Base-by-base conservation (phyloP, 2,329 filamentous ascomycete genomes). In the Karstenula rhodostoma region DNA sequence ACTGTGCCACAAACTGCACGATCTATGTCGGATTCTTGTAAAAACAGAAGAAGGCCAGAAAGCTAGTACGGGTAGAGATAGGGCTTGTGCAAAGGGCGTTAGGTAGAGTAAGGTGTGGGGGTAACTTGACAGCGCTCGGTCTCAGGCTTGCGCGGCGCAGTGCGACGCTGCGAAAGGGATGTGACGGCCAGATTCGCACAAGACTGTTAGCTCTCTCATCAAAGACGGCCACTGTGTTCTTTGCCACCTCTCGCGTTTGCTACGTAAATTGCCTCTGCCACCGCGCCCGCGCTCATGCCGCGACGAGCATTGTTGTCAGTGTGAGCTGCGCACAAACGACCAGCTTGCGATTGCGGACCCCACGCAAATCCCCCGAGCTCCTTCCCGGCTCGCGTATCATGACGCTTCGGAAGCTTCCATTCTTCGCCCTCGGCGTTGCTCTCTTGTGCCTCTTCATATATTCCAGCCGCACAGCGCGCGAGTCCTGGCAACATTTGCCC, bases 401-500 rank as follows among this genome's bases (percentile, higher is more conserved):
- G 73, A 70, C 62, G 55, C 69, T 71, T 58, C 66, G 68, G 57
- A 75, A 67, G 43, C 61, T 70, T 25, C 74, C 77, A 1, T 58
- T 77, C 37, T 64, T 78, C 42, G 73, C 74, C 46, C 56, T 75
- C 15, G 59, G 63, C 22, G 59, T 68, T n/a, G 63, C 70, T 40
- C 46, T 72, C 33, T 65, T 78, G 51, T 70, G 80, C 59, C 68
- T 79, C 58, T 78, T 81, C 65, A 72, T 81, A 57, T 79, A 79
- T 61, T 76, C 77, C 32, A 73, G 66, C 55, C 64, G 68, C 22
- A 65, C 70, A 19, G 64, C 68, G 15, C 72, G 70, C 44, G 70
- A 77, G 48, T 72, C 75, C 63, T 80, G 77, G 77, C 71, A 67
- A 33, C 68, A 69, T 1, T 52, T 81, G 25, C 80, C 80, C 23